Base-by-base conservation (phyloP, 345 rosid species). In the Acer yangbiense region DNA sequence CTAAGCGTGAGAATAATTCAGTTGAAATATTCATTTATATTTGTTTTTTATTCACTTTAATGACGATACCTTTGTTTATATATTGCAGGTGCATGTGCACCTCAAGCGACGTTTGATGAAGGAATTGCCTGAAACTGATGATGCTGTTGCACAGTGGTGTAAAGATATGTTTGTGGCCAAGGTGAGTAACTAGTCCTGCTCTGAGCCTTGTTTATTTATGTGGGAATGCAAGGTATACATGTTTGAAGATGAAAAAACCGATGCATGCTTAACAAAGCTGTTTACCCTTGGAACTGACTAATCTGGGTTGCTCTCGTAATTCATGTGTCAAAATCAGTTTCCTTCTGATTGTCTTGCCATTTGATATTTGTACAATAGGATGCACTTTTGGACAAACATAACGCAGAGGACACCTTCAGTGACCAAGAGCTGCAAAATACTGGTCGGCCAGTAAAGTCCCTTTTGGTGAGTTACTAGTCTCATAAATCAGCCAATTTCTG, bases 141-240 rank as follows among this genome's bases (percentile, higher is more conserved):
- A 96, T 50, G 95, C 83, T 50, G 89, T 94, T 81, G 89, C 98
- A 48, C 97, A 94, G 78, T 96, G 98, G 99, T 96, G 99, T 85
- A 92, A 82, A 86, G 98, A 96, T 85, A 57, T 85, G 66, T 96
- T 96, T 76, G 90, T 91, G 71, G 87, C 88, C 52, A 96, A 96
- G 97, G 99, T 94, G 69, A 74, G 81, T 52, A 68, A 66, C 57
- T 17, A 39, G 46, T 77, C 20, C 14, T 21, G 39, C 27, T 20
- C 27, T 2, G 20, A 27, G 32, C 66, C 7, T 66, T 27, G 32
- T 32, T 64, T 61, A 52, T 32, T 64, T 61, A 52, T 63, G 60
- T 46, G 62, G 69, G 48, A 18, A 35, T 71, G n/a, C 65, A 70
- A 60, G 11, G 25, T 35, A 20, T 60, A 20, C 39, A 54, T n/a